Evolutionary conservation across 257 asterid species (phyloP), one percentile per base, ranked within the genome.

Genomic region (Ilex aquifolium): DNA sequence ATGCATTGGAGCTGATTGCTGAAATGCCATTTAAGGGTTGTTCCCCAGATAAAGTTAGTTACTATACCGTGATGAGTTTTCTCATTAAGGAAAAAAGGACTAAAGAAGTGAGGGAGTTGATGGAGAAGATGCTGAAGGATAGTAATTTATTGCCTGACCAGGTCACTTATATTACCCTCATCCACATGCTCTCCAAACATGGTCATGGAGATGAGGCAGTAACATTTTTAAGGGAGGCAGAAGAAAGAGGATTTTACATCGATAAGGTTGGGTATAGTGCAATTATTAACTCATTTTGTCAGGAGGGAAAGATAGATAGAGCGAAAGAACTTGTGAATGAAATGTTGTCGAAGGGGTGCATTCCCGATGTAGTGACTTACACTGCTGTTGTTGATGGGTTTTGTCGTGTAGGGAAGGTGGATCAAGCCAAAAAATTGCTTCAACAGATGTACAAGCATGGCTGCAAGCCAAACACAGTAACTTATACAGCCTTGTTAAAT

Each of bases 351-450:
- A 92, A 92, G 64, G 89, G 85, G 62, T 82, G 93, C 73, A 56
- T 11, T 55, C 97, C 99, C 44, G 99, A 92, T 79, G 99, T 92
- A 29, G 97, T 92, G 76, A 92, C 99, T 2, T 92, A 92, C 59
- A 92, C 97, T 56, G 76, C 97, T 61, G 82, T 89, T 64, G 67
- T 92, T 63, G 74, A 82, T 68, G 99, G 97, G 31, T 90, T 81
- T 72, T 86, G 95, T 66, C 69, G 65, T 32, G 51, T 54, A 29
- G 91, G 95, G 60, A 83, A 78, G 60, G 60, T 85, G 50, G 95
- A 83, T 66, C 83, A 82, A 72, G 97, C 97, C 60, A 92, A 83
- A 68, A 85, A 73, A 60, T 54, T 92, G 70, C 79, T 92, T 58
- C 82, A 85, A 32, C 88, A 89, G 78, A 92, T 92, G 99, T 75